Base-by-base conservation (phyloP, 345 rosid species). In the Moringa oleifera region DNA sequence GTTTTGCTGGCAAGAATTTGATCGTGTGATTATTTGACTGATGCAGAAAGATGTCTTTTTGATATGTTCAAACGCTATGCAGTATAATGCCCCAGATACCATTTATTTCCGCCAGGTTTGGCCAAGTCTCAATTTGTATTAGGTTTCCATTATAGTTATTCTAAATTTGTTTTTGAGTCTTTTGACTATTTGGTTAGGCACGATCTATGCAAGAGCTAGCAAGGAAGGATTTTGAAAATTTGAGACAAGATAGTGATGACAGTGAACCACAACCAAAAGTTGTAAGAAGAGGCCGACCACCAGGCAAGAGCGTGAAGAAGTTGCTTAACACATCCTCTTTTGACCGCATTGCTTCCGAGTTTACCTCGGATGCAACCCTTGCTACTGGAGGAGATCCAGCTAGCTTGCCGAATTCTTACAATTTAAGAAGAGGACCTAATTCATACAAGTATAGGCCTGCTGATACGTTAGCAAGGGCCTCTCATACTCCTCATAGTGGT, bases 31-130 rank as follows among this genome's bases (percentile, higher is more conserved):
- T 62, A 41, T 41, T 65, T 62, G 36, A 20, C 33, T 72, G 36
- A 17, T 77, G 89, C 96, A 94, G 99, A 76, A 78, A 55, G 99
- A 94, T 58, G 73, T 94, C 55, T 78, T 85, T 70, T 73, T 90
- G 71, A 86, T 94, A 68, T 90, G 97, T 76, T 67, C 93, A 52
- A 94, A 94, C 61, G 99, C 99, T 24, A 90, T 94, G 99, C 83
- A 85, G 71, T 94, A 90, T 68, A 94, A 94, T 84, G 64, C 99
- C 45, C 75, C 99, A 24, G 99, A 90, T 74, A 94, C 99, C 53
- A 75, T 94, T 55, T 94, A 90, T 73, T 85, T 78, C 63, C 81
- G 95, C 64, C 97, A 94, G 97, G 99, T 94, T 65, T 71, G 80
- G 31, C 68, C 60, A 22, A 19, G 19, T 63, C 58, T 62, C 59